Percentiles rank a stretch among this genome's conserved stretches.
These are phyloP conservation scores for Atalantia buxifolia DNA, from an alignment of 345 rosid genomes.

Conservation along the genomic window DNA sequence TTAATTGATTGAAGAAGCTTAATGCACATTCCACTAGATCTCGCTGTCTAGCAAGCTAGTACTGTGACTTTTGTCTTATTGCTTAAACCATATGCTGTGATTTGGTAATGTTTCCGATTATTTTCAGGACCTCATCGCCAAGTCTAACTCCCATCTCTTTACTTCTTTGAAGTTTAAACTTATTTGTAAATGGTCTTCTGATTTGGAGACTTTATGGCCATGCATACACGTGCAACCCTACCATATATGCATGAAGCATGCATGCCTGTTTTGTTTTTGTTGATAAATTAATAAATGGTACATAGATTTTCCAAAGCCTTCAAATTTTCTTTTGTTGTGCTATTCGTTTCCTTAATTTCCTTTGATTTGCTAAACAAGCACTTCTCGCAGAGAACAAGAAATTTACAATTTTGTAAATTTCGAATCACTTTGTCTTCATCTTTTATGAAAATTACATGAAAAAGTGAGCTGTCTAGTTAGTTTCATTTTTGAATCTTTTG, in stretches of 20 bases:
- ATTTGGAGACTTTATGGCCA: not conserved
- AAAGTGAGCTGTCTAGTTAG: not conserved
- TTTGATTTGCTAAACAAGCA: not conserved
- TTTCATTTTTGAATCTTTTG: not conserved
- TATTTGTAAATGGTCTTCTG: not conserved
- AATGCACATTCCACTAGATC: conserved; percentile 10
- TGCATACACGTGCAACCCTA: not conserved
- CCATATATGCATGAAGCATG: not conserved
- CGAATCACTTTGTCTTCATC: not conserved
- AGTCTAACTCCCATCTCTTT: not conserved
- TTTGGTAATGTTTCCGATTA: not conserved
- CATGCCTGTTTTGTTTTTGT: not conserved
- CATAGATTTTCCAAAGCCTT: not conserved
- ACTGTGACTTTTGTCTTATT: conserved; percentile 25
- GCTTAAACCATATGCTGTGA: conserved; percentile 1
- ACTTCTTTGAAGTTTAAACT: not conserved
- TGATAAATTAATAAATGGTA: not conserved
- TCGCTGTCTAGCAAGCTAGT: conserved; percentile 8
- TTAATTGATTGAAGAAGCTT: conserved; percentile 1
- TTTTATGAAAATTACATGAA: not conserved
- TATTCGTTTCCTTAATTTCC: not conserved
- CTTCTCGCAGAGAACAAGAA: not conserved
- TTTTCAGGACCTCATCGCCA: not conserved
- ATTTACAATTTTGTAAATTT: not conserved
- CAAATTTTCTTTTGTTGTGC: not conserved